Evolutionary conservation across 2,329 filamentous ascomycete genomes (phyloP).

Genomic region (Coniochaeta sp.): DNA sequence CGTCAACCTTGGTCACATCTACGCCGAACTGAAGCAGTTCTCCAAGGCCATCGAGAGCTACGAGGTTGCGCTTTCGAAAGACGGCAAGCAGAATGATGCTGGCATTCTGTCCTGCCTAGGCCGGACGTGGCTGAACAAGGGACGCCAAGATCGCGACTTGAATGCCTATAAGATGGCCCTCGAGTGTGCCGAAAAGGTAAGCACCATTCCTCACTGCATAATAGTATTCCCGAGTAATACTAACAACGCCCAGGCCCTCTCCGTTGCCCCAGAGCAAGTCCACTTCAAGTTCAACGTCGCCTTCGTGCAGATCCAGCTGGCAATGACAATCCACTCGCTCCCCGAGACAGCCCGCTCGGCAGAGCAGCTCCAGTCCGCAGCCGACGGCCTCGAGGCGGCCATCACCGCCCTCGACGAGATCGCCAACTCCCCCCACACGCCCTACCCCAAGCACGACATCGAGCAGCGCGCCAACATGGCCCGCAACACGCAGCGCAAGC

Average conservation of each 20-base stretch:
- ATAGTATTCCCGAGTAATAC: not conserved
- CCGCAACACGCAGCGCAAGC: constrained; percentile 86
- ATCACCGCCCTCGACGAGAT: constrained; percentile 66
- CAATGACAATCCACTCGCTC: constrained; percentile 68
- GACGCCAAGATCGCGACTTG: constrained; percentile 53
- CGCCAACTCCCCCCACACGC: constrained; percentile 58
- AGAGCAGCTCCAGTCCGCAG: constrained; percentile 73
- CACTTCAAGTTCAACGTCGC: constrained; percentile 97
- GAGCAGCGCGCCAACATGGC: constrained; percentile 98
- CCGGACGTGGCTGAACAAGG: constrained; percentile 79
- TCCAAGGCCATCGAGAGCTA: constrained; percentile 92
- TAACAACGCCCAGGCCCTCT: constrained; percentile 51
- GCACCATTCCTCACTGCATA: constrained; percentile 8
- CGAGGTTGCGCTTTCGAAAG: constrained; percentile 74
- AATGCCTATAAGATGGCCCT: constrained; percentile 51
- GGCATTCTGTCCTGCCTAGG: constrained; percentile 80
- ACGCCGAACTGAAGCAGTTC: constrained; percentile 84
- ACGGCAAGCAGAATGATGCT: constrained; percentile 65
- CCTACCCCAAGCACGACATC: constrained; percentile 84
- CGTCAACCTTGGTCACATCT: constrained; percentile 90
- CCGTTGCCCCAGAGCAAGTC: constrained; percentile 72
- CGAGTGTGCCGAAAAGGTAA: constrained; percentile 57
- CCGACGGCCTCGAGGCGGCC: constrained; percentile 74
- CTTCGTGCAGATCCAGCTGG: constrained; percentile 93
- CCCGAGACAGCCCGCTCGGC: constrained; percentile 71